A percentile compares a stretch with the other conserved stretches of the same genome.
phyloP scores from a whole-genome alignment of 331 rosid genomes.

The Quercus phellos region DNA sequence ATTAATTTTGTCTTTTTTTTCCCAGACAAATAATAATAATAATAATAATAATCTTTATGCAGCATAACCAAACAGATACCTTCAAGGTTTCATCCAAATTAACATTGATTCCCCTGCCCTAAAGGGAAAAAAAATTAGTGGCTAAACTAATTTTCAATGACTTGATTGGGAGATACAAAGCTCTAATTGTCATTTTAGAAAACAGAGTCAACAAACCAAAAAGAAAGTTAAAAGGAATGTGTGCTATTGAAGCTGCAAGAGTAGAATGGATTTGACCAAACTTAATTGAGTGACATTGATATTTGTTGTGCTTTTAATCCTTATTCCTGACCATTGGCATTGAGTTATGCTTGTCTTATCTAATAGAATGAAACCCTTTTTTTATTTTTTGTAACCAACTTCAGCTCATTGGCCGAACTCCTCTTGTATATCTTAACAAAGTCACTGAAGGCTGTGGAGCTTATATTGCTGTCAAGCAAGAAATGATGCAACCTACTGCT shows the following conservation, averaged over 20 bases:
- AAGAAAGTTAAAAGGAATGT: neutral
- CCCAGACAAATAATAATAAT: too few relatives aligned
- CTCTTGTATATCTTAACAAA: constrained; percentile 85
- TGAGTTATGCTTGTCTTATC: neutral
- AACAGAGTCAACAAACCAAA: neutral
- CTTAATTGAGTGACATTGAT: neutral
- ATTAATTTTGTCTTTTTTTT: too few relatives aligned
- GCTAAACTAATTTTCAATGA: too few relatives aligned
- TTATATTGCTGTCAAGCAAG: constrained; percentile 93
- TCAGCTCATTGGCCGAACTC: constrained; percentile 92
- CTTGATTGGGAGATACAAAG: neutral
- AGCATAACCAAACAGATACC: neutral
- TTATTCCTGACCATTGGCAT: neutral
- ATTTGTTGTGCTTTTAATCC: neutral
- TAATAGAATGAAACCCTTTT: neutral
- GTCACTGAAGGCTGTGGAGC: constrained; percentile 94
- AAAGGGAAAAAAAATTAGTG: too few relatives aligned
- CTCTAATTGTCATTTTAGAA: neutral
- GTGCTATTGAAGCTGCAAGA: neutral
- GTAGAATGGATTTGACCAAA: neutral
- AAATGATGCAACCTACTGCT: constrained; percentile 94
- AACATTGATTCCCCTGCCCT: too few relatives aligned
- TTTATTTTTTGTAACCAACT: neutral
- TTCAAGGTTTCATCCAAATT: neutral
- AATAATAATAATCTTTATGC: neutral